These are phyloP conservation scores for Ceratobasidium sp. DNA, from an alignment of 1,284 basidiomycete genomes.

Conservation along the genomic window DNA sequence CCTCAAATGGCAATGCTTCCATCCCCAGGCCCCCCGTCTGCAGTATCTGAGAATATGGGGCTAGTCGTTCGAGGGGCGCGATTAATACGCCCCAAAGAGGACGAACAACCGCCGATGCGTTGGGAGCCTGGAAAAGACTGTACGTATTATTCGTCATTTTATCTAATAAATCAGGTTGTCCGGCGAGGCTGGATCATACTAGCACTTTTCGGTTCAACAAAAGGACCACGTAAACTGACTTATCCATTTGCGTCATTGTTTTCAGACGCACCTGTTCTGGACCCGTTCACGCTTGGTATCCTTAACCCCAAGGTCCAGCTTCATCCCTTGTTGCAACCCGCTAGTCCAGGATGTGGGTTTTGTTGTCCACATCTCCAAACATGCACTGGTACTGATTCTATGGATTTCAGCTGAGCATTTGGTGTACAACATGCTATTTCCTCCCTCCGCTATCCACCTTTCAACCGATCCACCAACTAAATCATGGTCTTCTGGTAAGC, in stretches of 20 bases:
- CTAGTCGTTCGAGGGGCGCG: conserved; percentile 18
- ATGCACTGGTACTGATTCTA: not conserved
- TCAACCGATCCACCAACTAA: conserved; percentile 45
- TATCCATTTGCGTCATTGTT: not conserved
- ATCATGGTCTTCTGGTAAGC: conserved; percentile 46
- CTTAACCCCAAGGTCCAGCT: conserved; percentile 44
- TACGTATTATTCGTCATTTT: not conserved
- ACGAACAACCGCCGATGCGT: conserved; percentile 33
- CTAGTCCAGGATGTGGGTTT: conserved; percentile 30
- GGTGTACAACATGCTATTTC: conserved; percentile 46
- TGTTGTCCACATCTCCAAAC: not conserved
- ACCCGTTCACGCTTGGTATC: conserved; percentile 42
- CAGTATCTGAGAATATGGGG: conserved; percentile 32
- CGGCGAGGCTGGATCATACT: not conserved
- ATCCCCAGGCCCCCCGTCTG: conserved; percentile 24
- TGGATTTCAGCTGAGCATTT: conserved; percentile 15
- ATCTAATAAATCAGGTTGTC: not conserved
- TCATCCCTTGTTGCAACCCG: conserved; percentile 43
- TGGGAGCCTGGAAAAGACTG: conserved; percentile 42
- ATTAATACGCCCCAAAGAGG: conserved; percentile 29
- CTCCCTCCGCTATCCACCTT: conserved; percentile 45
- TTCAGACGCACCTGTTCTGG: conserved; percentile 45
- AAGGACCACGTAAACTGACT: not conserved
- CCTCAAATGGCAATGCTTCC: conserved; percentile 32
- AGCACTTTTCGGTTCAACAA: too few species aligned